phyloP scores from a whole-genome alignment of 1,139 yeast species.

The Blastobotrys proliferans region DNA sequence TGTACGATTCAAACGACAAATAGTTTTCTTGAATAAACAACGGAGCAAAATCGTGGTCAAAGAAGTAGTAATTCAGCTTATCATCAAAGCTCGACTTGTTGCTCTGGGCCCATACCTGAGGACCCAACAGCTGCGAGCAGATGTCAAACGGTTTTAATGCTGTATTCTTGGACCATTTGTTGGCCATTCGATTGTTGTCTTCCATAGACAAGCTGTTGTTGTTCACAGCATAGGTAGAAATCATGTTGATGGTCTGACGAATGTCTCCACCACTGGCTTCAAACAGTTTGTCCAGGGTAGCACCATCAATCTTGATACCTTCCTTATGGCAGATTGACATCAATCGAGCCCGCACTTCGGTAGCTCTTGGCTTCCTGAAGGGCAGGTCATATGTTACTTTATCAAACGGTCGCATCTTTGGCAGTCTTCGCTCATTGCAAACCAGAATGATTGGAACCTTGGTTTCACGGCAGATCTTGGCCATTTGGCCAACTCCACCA shows the following conservation, averaged over 20 bases:
- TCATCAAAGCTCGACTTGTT: slow-evolving; percentile 62
- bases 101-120: slow-evolving; percentile 54
- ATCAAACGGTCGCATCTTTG: slow-evolving; percentile 96
- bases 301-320: slow-evolving; percentile 72
- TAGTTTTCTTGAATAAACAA: slow-evolving; percentile 96
- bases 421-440: slow-evolving; percentile 87
- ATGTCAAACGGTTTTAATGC: slow-evolving; percentile 94
- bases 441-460: slow-evolving; percentile 86
- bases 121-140: slow-evolving; percentile 63
- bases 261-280: slow-evolving; percentile 86
- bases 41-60: slow-evolving; percentile 93
- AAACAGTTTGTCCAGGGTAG: slow-evolving; percentile 77
- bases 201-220: slow-evolving; percentile 60
- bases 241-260: slow-evolving; percentile 85
- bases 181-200: slow-evolving; percentile 47
- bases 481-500: slow-evolving; percentile 96
- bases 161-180: slow-evolving; percentile 83
- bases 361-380: slow-evolving; percentile 84
- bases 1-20: slow-evolving; percentile 54
- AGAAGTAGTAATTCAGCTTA: slow-evolving; percentile 84
- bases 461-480: slow-evolving; percentile 80
- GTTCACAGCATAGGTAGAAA: slow-evolving; percentile 72
- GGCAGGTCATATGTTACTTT: slow-evolving; percentile 76
- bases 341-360: slow-evolving; percentile 73
- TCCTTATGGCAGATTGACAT: slow-evolving; percentile 91